phyloP scores from a whole-genome alignment of 2,329 filamentous ascomycete genomes.

The Colletotrichum coccodes region DNA sequence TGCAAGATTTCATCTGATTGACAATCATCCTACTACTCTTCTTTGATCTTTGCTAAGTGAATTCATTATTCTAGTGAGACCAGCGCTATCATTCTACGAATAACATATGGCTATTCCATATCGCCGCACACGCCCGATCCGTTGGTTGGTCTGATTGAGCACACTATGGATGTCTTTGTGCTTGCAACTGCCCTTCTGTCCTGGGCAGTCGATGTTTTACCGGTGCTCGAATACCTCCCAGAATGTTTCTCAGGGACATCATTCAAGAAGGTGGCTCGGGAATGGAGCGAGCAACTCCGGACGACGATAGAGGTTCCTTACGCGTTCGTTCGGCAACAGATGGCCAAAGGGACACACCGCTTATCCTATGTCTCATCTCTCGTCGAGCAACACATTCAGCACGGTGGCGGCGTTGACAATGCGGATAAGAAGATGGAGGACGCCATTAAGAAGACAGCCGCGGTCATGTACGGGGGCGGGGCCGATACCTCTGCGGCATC shows the following conservation, averaged over 20 bases:
- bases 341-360: background rate
- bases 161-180: slow-evolving; percentile 25
- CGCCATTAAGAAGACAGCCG: slow-evolving; percentile 26
- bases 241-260: slow-evolving; percentile 23
- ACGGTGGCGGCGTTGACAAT: background rate
- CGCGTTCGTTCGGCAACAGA: slow-evolving; percentile 37
- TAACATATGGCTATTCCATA: slow-evolving; percentile 26
- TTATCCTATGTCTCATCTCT: slow-evolving; percentile 6
- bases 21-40: background rate
- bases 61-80: slow-evolving; percentile 30
- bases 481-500: slow-evolving; percentile 40
- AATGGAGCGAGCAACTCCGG: slow-evolving; percentile 9
- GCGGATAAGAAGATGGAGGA: background rate
- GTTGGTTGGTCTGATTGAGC: slow-evolving; percentile 17
- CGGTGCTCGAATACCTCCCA: slow-evolving; percentile 15
- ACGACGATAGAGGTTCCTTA: slow-evolving; percentile 23
- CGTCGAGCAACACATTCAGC: background rate
- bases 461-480: slow-evolving; percentile 22
- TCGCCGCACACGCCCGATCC: slow-evolving; percentile 13
- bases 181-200: slow-evolving; percentile 13
- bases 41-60: background rate
- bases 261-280: slow-evolving; percentile 18
- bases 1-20: background rate
- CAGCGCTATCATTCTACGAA: slow-evolving; percentile 9
- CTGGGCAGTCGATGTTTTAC: slow-evolving; percentile 31